Evolutionary conservation across 352 stramenopile species (phyloP), one percentile per base, ranked within the genome.

Genomic region (Phytophthora sansomeana): DNA sequence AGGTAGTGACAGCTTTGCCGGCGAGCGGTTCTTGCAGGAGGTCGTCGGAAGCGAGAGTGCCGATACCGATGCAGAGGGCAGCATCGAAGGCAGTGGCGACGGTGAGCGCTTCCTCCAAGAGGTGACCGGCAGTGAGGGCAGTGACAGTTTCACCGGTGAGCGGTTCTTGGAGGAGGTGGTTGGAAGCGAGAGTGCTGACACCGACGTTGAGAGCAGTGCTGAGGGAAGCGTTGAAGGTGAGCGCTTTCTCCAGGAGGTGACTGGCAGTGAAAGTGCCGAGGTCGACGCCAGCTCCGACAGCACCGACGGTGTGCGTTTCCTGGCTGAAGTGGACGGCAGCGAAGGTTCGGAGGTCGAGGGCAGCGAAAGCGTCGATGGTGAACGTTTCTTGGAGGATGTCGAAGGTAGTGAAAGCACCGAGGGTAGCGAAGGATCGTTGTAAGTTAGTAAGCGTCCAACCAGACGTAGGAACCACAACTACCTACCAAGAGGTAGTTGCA

Each of bases 371-470:
- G 4, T 3, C 14, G n/a, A 0, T 46, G 39, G 39, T 19, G 39
- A 46, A 4, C 39, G 39, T 28, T 46, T 46, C 17, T 17, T 46
- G 6, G 6, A 5, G 4, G 39, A 21, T 6, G 39, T 46, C n/a
- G 39, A 46, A 6, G 7, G 39, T 10, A 46, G n/a, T 26, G 39
- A 46, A 17, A 46, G 39, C 13, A 17, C n/a, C 4, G 39, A 46
- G 16, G n/a, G 39, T 7, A 61, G 53, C 14, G 53, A 53, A 16
- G 42, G 54, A 59, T 59, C 52, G 52, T 30, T 59, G 16, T 59
- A 29, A 59, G 9, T 33, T 33, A 33, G 2, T 50, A 50, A 32
- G 17, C n/a, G 17, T 26, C 41, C 41, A 29, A 30, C 17, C 5
- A 48, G 19, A 48, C 41, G 5, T 17, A 11, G 11, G n/a, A 24